Evolutionary conservation across 768 basidiomycete species (phyloP), one percentile per base, ranked within the genome.

Genomic region (Ephemerocybe angulata): DNA sequence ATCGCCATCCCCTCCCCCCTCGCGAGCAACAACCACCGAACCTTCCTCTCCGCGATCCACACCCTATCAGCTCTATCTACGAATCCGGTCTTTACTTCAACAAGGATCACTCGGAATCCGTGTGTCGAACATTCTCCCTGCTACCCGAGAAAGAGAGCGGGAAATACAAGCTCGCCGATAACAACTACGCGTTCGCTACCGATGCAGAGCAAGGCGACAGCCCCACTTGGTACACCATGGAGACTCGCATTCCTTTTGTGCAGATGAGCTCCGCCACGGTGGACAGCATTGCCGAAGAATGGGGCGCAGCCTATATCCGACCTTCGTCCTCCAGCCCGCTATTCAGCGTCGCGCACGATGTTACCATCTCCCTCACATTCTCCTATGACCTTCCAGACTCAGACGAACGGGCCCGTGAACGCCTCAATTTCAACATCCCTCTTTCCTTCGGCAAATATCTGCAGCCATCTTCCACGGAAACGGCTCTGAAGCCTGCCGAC

Each of bases 11-110:
- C 4, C 57, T 91, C 8, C 87, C 87, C 19, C 71, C 80, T 8
- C 57, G 65, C 41, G 65, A 72, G 11, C 62, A 73, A 44, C 90
- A 93, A 58, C 90, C 90, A 22, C 90, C 90, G 5, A 70, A 75
- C 42, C 57, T 73, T 30, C 81, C 85, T 1, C 74, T 93, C 22
- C 78, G 74, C 13, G 66, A 76, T 35, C 72, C 82, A 1, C 84
- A 89, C 57, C 72, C 81, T 4, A 65, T 89, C 27, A 78, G 78
- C 55, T 70, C 77, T 21, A 58, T 84, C 42, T 84, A 82, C 48
- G 73, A 80, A 28, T 67, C 76, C 58, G 78, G 76, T 27, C 65
- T 83, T 37, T 69, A 71, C 50, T 56, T 65, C 19, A 55, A 62
- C 27, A 31, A 61, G 4, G 56, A 64, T 8, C 50, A 53, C 43